These are phyloP conservation scores for Geotrichum histeridarum DNA, from an alignment of 1,139 yeast species.

Conservation along the genomic window DNA sequence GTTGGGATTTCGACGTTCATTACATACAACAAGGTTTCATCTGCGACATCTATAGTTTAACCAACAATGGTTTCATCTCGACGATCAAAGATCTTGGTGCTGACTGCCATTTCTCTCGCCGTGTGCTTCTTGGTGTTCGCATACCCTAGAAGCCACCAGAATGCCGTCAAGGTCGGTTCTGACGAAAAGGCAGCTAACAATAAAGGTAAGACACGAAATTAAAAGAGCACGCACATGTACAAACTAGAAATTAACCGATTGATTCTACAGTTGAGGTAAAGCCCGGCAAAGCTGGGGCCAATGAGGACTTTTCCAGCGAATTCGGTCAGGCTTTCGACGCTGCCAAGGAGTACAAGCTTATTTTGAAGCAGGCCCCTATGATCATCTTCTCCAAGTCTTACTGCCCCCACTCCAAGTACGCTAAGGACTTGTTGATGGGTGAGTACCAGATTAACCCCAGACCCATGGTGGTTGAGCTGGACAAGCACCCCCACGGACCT, in stretches of 20 bases:
- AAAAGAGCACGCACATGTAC: neutral
- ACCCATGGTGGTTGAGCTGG: slow-evolving; percentile 74
- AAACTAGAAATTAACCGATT: neutral
- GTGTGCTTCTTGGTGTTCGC: slow-evolving; percentile 28
- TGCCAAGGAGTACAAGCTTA: slow-evolving; percentile 53
- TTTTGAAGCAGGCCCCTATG: slow-evolving; percentile 59
- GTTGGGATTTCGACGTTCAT: too few species aligned
- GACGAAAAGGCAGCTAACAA: slow-evolving; percentile 20
- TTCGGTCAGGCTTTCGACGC: slow-evolving; percentile 48
- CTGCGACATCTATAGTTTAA: slow-evolving; percentile 40
- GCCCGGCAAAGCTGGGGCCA: neutral
- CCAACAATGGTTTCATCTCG: slow-evolving; percentile 29
- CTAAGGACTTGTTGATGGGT: slow-evolving; percentile 60
- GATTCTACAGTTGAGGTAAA: neutral
- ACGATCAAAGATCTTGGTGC: slow-evolving; percentile 28
- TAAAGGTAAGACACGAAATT: neutral
- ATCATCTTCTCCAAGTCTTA: slow-evolving; percentile 44
- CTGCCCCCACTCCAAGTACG: slow-evolving; percentile 61
- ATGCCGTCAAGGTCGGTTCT: slow-evolving; percentile 21
- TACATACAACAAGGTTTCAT: too few species aligned
- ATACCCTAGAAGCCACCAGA: slow-evolving; percentile 26
- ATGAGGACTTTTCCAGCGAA: neutral
- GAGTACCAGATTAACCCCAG: slow-evolving; percentile 68
- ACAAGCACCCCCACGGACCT: slow-evolving; percentile 62
- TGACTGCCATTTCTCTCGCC: slow-evolving; percentile 30